A percentile compares a stretch with the other conserved stretches of the same genome.
phyloP scores from a whole-genome alignment of 306 rosid genomes.

The Dalbergia cultrata region DNA sequence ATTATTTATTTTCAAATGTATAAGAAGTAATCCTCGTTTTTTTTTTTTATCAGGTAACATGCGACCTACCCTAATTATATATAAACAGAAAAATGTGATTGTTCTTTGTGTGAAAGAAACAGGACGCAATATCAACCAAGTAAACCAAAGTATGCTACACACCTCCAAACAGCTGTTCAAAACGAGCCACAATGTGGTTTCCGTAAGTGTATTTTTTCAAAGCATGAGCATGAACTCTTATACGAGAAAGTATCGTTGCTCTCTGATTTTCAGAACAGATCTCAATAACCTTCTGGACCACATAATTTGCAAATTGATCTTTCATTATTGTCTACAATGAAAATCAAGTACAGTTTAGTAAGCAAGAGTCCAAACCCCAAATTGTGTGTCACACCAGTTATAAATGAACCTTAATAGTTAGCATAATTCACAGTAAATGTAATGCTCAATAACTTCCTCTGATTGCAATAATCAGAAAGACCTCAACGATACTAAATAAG shows the following conservation, averaged over 20 bases:
- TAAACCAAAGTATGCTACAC: slow-evolving; percentile 26
- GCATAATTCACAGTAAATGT: neutral
- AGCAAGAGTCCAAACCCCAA: slow-evolving; percentile 32
- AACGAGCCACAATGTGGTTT: slow-evolving; percentile 79
- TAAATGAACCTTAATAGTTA: slow-evolving; percentile 17
- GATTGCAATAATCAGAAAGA: neutral
- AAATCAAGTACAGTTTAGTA: slow-evolving; percentile 26
- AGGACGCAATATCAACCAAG: neutral
- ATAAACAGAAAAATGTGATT: no score
- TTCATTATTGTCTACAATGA: slow-evolving; percentile 67
- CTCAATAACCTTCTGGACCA: slow-evolving; percentile 75
- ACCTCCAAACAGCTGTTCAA: slow-evolving; percentile 57
- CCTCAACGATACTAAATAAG: no score
- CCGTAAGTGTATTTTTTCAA: slow-evolving; percentile 84
- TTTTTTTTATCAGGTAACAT: no score
- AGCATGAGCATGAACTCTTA: slow-evolving; percentile 68
- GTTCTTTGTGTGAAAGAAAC: neutral
- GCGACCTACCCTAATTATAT: no score
- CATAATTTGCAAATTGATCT: slow-evolving; percentile 75
- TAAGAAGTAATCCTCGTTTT: no score
- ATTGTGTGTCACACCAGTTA: neutral
- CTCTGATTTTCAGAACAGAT: slow-evolving; percentile 68
- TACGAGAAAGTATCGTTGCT: slow-evolving; percentile 53
- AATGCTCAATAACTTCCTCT: neutral
- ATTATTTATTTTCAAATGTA: no score